A percentile compares a stretch with the other conserved stretches of the same genome.
Conservation (phyloP, 2,329 filamentous ascomycete species). For the Fusarium tupiense region DNA sequence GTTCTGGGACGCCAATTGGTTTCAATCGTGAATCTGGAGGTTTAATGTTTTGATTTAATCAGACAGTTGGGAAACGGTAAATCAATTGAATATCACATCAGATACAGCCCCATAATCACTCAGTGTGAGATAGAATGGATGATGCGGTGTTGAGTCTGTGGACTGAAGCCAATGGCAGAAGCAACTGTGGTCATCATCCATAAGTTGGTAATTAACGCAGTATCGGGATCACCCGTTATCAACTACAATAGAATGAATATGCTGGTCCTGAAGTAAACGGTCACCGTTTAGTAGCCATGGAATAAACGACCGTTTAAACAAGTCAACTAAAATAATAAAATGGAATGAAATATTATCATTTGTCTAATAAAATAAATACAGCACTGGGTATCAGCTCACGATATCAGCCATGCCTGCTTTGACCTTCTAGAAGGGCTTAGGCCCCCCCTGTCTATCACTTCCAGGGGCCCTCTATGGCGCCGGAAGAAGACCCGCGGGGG, state of each 20-base stretch:
- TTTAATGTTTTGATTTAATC: not conserved
- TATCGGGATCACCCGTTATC: not conserved
- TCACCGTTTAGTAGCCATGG: slow-evolving; percentile 31
- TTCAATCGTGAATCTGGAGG: not conserved
- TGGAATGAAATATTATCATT: slow-evolving; percentile 24
- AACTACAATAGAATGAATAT: not conserved
- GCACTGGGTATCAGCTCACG: slow-evolving; percentile 17
- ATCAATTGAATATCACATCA: not conserved
- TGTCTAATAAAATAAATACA: slow-evolving; percentile 28
- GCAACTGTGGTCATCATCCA: not conserved
- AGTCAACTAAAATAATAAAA: slow-evolving; percentile 26
- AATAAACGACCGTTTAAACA: slow-evolving; percentile 28
- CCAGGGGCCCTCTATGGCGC: slow-evolving; percentile 32
- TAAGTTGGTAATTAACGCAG: not conserved
- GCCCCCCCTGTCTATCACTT: slow-evolving; percentile 27
- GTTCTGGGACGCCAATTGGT: slow-evolving; percentile 1
- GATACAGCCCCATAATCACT: not conserved
- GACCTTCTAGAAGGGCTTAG: slow-evolving; percentile 40
- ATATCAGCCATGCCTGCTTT: slow-evolving; percentile 27
- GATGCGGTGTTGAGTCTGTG: not conserved
- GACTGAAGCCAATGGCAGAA: not conserved
- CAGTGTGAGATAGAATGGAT: not conserved
- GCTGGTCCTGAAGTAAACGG: slow-evolving; percentile 6
- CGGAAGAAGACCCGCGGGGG: slow-evolving; percentile 38
- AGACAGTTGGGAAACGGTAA: not conserved